Evolutionary conservation across 2,329 filamentous ascomycete species (phyloP), one percentile per base, ranked within the genome.

Genomic region (Colletotrichum scovillei): DNA sequence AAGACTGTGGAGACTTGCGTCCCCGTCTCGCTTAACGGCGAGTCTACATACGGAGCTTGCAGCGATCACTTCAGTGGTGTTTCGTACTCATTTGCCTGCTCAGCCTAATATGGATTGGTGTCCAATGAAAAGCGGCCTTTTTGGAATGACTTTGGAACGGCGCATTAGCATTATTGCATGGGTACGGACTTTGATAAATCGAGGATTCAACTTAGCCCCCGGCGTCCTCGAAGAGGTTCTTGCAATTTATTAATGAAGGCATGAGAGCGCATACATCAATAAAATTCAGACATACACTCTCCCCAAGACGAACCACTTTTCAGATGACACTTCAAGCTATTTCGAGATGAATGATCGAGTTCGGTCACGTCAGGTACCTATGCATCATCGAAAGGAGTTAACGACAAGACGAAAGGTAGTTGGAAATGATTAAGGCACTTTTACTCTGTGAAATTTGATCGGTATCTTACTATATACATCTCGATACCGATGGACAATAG

Each of bases 1-100:
- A 57, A 38, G 55, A 60, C 67, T 8, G 30, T 73, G 5, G 30
- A 73, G 67, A 70, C 60, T 1, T 73, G 70, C 49, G 67, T 70
- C 0, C 67, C 67, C 1, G 46, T 58, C 0, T 19, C 30, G 24
- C 46, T 24, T 12, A 28, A 26, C 19, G 60, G 60, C 38, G 0
- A 28, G 7, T n/a, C 38, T 26, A 14, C 19, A 19, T 35, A 24
- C 28, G 30, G n/a, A 14, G 5, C 0, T 12, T 63, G 60, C 42
- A 30, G 26, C 3, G 19, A 35, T 9, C 12, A 19, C 46, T 9
- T 16, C 46, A 19, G n/a, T 12, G 2, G 8, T 11, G 24, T 64
- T 9, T 1, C 9, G n/a, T 64, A 26, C n/a, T 4, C 14, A 1
- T 55, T 14, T 3, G 46, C 30, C n/a, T 64, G 62, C 46, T 49